Evolutionary conservation across 352 stramenopile species (phyloP).

Genomic region (Globisporangium ultimum): DNA sequence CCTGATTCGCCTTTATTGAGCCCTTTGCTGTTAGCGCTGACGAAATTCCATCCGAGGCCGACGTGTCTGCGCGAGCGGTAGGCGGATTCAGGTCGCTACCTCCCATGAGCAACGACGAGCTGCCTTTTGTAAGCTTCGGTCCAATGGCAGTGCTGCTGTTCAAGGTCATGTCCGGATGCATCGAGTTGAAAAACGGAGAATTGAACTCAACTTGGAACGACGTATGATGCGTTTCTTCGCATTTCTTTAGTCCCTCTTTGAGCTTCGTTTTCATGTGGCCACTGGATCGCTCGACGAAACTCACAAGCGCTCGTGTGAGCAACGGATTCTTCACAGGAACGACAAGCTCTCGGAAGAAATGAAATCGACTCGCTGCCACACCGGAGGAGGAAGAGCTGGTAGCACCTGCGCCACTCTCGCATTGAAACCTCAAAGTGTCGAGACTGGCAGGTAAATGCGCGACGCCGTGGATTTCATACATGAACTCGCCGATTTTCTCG

Average conservation of each 20-base stretch:
- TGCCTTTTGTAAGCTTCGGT: conserved; percentile 5
- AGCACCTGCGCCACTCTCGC: conserved; percentile 34
- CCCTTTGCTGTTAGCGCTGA: conserved; percentile 16
- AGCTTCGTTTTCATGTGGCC: conserved; percentile 69
- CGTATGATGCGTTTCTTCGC: conserved; percentile 64
- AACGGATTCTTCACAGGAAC: conserved; percentile 79
- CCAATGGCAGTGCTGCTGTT: conserved; percentile 13
- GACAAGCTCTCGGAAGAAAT: conserved; percentile 73
- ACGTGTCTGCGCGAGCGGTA: conserved; percentile 11
- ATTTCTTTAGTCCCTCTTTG: conserved; percentile 75
- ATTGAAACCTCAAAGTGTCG: conserved; percentile 81
- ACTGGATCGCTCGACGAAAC: conserved; percentile 64
- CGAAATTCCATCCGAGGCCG: not conserved
- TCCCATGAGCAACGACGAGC: conserved; percentile 3
- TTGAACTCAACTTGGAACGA: conserved; percentile 81
- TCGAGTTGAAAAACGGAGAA: conserved; percentile 81
- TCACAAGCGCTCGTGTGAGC: conserved; percentile 66
- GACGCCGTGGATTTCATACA: conserved; percentile 87
- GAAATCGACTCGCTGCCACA: conserved; percentile 20
- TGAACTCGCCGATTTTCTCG: conserved; percentile 91
- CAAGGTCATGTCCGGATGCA: conserved; percentile 50
- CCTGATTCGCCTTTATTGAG: conserved; percentile 38
- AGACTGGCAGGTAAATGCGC: conserved; percentile 72
- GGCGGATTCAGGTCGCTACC: not conserved
- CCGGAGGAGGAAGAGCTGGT: conserved; percentile 3